These are phyloP conservation scores for Rhinocladiella mackenziei DNA, from an alignment of 2,329 filamentous ascomycete species.

Conservation along the genomic window DNA sequence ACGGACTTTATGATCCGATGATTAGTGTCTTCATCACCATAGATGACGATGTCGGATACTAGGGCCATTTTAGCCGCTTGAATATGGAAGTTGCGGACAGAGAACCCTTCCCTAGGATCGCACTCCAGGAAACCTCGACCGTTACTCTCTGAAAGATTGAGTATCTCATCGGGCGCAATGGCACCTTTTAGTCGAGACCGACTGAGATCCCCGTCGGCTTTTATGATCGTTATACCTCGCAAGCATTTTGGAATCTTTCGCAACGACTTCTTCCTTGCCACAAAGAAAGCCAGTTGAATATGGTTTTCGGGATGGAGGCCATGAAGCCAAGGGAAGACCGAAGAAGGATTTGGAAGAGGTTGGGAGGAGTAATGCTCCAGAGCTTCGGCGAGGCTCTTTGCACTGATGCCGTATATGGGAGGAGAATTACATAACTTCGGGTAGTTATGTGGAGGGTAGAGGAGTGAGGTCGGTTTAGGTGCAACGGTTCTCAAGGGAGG, in stretches of 20 bases:
- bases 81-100: constrained; percentile 95
- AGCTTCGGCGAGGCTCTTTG: constrained; percentile 64
- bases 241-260: constrained; percentile 71
- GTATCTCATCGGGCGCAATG: constrained; percentile 73
- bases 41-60: constrained; percentile 88
- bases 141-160: constrained; percentile 52
- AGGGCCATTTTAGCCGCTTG: constrained; percentile 83
- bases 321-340: constrained; percentile 94
- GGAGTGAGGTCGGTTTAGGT: constrained; percentile 61
- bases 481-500: constrained; percentile 56
- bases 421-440: constrained; percentile 53
- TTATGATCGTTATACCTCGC: constrained; percentile 78
- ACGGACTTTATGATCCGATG: constrained; percentile 63
- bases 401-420: constrained; percentile 68
- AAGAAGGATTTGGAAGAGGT: constrained; percentile 75
- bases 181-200: constrained; percentile 79
- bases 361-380: constrained; percentile 73
- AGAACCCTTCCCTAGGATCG: constrained; percentile 87
- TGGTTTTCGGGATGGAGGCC: constrained; percentile 85
- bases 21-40: constrained; percentile 66
- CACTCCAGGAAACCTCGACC: constrained; percentile 68
- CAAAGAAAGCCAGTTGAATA: constrained; percentile 85
- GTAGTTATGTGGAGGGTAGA: constrained; percentile 69
- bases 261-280: constrained; percentile 66
- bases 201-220: constrained; percentile 75